phyloP scores from a whole-genome alignment of 345 rosid genomes.

The Arabis hirsuta region DNA sequence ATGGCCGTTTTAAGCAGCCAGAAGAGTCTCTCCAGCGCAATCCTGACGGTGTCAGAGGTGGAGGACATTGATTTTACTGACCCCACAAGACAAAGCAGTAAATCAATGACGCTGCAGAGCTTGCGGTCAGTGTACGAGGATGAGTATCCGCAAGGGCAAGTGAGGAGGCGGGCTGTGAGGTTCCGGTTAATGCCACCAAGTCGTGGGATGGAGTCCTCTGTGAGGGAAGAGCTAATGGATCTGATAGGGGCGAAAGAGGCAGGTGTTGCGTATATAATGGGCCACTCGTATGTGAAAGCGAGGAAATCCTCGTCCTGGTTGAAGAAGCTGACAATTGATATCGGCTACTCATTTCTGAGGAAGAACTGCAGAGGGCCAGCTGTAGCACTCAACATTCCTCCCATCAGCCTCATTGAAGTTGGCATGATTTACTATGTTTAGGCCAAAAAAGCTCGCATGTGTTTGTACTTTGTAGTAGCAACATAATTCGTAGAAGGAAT shows the following conservation, averaged over 20 bases:
- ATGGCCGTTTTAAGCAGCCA: conserved; percentile 91
- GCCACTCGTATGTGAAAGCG: conserved; percentile 86
- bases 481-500: too few relatives aligned
- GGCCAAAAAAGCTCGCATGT: neutral
- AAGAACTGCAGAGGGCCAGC: conserved; percentile 96
- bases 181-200: conserved; percentile 55
- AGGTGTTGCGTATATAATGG: conserved; percentile 87
- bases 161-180: conserved; percentile 69
- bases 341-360: conserved; percentile 87
- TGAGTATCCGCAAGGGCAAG: conserved; percentile 55
- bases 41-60: conserved; percentile 59
- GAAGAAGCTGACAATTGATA: conserved; percentile 75
- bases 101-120: conserved; percentile 69
- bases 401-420: conserved; percentile 90
- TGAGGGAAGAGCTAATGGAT: conserved; percentile 83
- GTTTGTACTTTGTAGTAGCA: neutral
- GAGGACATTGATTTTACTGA: conserved; percentile 48
- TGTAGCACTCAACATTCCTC: conserved; percentile 91
- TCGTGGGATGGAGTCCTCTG: conserved; percentile 69
- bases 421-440: conserved; percentile 95
- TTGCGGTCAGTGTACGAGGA: conserved; percentile 69
- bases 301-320: conserved; percentile 68
- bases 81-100: conserved; percentile 69
- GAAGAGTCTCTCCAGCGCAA: conserved; percentile 53
- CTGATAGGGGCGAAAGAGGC: conserved; percentile 85